Evolutionary conservation across 2,329 filamentous ascomycete genomes (phyloP).

Genomic region (Neocatenulostroma microsporum): DNA sequence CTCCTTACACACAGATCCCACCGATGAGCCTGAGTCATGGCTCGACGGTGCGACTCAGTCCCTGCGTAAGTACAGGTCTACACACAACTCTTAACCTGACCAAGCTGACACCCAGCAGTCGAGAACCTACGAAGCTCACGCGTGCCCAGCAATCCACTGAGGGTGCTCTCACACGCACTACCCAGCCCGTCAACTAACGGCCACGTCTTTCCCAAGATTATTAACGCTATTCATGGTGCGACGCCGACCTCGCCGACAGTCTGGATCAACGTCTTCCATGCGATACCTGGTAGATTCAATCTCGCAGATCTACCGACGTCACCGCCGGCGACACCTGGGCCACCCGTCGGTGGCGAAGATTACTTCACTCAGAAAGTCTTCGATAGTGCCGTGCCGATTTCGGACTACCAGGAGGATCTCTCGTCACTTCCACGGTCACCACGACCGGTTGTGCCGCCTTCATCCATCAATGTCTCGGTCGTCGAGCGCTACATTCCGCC

Average conservation of each 20-base stretch:
- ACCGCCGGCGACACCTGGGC: constrained; percentile 53
- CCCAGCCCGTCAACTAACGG: constrained; percentile 46
- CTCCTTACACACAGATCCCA: no score
- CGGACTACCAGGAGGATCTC: constrained; percentile 50
- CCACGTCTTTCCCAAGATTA: constrained; percentile 48
- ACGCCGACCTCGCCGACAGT: constrained; percentile 43
- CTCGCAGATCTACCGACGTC: constrained; percentile 55
- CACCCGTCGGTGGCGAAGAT: constrained; percentile 45
- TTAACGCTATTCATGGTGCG: constrained; percentile 48
- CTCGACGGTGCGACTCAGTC: constrained; percentile 20
- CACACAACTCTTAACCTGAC: no score
- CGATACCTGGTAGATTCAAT: constrained; percentile 54
- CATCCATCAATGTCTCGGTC: constrained; percentile 52
- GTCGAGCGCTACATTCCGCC: constrained; percentile 61
- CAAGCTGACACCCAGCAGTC: constrained; percentile 27
- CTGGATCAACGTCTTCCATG: constrained; percentile 59
- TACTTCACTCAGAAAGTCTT: constrained; percentile 58
- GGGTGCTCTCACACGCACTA: constrained; percentile 54
- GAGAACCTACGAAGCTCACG: constrained; percentile 28
- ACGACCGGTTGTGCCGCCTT: constrained; percentile 52
- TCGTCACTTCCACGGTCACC: constrained; percentile 45
- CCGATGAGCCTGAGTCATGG: constrained; percentile 15
- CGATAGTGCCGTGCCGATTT: constrained; percentile 53
- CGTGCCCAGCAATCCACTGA: constrained; percentile 38
- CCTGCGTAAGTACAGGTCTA: constrained; percentile 27